Percentiles rank a stretch among this genome's conserved stretches.
These are phyloP conservation scores for Nemania diffusa DNA, from an alignment of 2,329 filamentous ascomycete genomes.

Conservation along the genomic window DNA sequence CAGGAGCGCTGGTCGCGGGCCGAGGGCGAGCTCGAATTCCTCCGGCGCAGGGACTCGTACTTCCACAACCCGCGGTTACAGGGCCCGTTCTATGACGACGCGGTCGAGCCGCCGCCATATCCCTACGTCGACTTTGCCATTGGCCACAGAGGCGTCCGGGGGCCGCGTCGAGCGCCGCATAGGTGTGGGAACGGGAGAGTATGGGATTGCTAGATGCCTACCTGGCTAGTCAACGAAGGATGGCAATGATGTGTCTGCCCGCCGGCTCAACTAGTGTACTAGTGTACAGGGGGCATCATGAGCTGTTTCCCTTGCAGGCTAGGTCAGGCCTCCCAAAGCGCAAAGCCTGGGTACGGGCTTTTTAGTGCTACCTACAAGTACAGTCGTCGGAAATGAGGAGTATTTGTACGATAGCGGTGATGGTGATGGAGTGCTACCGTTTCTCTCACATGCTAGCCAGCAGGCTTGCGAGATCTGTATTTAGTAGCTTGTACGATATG, in stretches of 20 bases:
- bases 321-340: slow-evolving; percentile 6
- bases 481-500: slow-evolving; percentile 5
- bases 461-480: background rate
- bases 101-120: slow-evolving; percentile 15
- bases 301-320: background rate
- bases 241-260: background rate
- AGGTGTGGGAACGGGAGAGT: slow-evolving; percentile 13
- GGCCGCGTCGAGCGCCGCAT: slow-evolving; percentile 2
- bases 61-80: slow-evolving; percentile 8
- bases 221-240: too few species aligned
- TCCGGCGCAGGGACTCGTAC: slow-evolving; percentile 10
- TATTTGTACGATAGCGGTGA: background rate
- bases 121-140: slow-evolving; percentile 9
- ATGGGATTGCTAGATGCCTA: slow-evolving; percentile 18
- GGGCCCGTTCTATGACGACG: slow-evolving; percentile 21
- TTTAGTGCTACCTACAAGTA: too few species aligned
- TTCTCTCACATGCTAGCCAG: background rate
- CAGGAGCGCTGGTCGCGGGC: slow-evolving; percentile 25
- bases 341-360: background rate
- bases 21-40: slow-evolving; percentile 22
- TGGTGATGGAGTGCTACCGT: slow-evolving; percentile 4
- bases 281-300: background rate
- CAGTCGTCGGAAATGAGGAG: background rate
- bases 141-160: slow-evolving; percentile 8
- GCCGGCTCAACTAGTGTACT: too few species aligned